Conservation (phyloP, 2,329 filamentous ascomycete genomes). For the Cryphonectria carpinicola region DNA sequence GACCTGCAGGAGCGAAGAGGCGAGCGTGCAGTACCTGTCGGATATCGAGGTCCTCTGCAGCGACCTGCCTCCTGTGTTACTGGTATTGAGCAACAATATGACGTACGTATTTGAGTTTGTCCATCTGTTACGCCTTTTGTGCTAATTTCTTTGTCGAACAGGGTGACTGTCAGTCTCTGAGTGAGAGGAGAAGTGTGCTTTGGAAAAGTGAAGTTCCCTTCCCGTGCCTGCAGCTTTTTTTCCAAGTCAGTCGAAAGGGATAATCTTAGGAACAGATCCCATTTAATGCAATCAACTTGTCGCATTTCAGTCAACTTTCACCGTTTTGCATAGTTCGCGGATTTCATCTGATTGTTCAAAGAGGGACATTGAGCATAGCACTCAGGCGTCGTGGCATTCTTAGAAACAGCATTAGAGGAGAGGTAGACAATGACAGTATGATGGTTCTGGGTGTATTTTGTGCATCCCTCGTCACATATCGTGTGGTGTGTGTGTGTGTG, state of each 20-base stretch:
- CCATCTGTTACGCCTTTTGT: not conserved
- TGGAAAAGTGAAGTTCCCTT: not conserved
- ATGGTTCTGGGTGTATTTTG: not conserved
- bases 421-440: not conserved
- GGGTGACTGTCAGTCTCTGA: constrained; percentile 26
- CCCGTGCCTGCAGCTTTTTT: not conserved
- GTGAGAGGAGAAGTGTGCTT: not conserved
- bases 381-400: not conserved
- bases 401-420: not conserved
- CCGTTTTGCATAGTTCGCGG: not conserved
- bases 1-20: constrained; percentile 70
- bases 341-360: no score
- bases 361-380: not conserved
- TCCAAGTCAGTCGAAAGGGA: not conserved
- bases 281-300: not conserved
- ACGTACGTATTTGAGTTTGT: constrained; percentile 46
- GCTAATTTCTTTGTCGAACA: constrained; percentile 7
- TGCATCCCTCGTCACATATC: constrained; percentile 2
- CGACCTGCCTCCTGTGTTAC: constrained; percentile 72
- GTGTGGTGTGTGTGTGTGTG: not conserved
- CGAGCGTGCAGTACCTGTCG: constrained; percentile 74
- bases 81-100: constrained; percentile 89
- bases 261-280: not conserved
- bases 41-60: constrained; percentile 80
- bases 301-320: not conserved